These are phyloP conservation scores for Cicer arietinum DNA, from an alignment of 306 rosid species.

Conservation along the genomic window DNA sequence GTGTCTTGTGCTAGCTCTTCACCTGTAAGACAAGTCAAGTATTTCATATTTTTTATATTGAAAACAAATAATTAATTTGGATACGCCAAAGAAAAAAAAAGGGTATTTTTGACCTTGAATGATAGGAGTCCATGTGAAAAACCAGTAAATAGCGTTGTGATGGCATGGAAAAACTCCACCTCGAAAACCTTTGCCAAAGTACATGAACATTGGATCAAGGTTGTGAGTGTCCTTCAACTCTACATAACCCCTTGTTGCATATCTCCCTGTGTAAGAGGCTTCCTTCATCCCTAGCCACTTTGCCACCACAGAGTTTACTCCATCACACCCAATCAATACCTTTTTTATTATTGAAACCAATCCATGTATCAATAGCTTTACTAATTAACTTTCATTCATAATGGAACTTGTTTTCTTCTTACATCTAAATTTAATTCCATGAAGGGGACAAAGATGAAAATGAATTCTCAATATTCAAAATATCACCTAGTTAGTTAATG, in stretches of 20 bases:
- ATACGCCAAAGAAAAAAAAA: too few relatives aligned
- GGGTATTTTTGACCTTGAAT: slow-evolving; percentile 49
- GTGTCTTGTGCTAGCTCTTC: slow-evolving; percentile 50
- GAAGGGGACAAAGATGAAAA: too few relatives aligned
- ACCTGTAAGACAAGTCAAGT: slow-evolving; percentile 44
- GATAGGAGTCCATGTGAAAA: slow-evolving; percentile 62
- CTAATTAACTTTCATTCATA: neutral
- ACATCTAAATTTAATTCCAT: too few relatives aligned
- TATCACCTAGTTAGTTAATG: too few relatives aligned
- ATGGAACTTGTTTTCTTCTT: too few relatives aligned
- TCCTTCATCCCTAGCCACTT: slow-evolving; percentile 72
- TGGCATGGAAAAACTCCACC: slow-evolving; percentile 62
- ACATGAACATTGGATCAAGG: slow-evolving; percentile 50
- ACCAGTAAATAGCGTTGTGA: slow-evolving; percentile 60
- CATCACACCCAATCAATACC: slow-evolving; percentile 86
- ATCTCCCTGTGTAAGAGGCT: slow-evolving; percentile 56
- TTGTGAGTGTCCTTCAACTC: slow-evolving; percentile 40
- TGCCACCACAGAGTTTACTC: slow-evolving; percentile 79
- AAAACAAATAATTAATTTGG: neutral
- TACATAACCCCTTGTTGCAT: slow-evolving; percentile 59
- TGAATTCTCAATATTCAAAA: too few relatives aligned
- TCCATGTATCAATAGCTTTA: too few relatives aligned
- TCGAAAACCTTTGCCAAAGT: slow-evolving; percentile 65
- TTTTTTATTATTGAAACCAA: slow-evolving; percentile 32
- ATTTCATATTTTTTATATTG: neutral